These are phyloP conservation scores for Sporothrix pallida DNA, from an alignment of 2,329 filamentous ascomycete genomes.

Conservation along the genomic window DNA sequence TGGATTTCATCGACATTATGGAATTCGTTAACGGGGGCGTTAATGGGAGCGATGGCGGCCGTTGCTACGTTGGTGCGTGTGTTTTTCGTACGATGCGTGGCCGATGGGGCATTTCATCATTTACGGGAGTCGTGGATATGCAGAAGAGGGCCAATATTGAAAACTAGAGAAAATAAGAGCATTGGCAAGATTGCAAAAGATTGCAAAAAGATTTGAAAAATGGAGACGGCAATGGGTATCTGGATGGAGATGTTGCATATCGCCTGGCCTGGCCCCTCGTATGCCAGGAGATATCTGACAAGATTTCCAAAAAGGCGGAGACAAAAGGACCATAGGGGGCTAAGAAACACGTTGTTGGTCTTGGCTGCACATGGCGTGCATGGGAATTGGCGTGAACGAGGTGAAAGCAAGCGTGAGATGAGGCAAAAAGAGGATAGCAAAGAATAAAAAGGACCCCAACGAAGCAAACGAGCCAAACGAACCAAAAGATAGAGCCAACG, in stretches of 20 bases:
- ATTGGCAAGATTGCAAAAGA: not conserved
- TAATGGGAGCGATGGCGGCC: slow-evolving; percentile 4
- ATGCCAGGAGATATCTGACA: too few species aligned
- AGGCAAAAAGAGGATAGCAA: not conserved
- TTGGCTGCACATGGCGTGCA: not conserved
- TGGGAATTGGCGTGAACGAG: not conserved
- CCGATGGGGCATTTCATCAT: not conserved
- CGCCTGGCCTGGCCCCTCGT: not conserved
- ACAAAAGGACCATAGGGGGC: slow-evolving; percentile 2
- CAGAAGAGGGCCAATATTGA: slow-evolving; percentile 8
- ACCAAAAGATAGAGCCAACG: not conserved
- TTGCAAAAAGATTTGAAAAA: not conserved
- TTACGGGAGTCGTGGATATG: not conserved
- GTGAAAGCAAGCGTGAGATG: not conserved
- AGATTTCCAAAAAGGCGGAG: too few species aligned
- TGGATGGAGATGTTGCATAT: not conserved
- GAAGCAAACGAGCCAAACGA: not conserved
- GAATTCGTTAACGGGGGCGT: too few species aligned
- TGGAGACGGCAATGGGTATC: not conserved
- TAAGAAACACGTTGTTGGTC: slow-evolving; percentile 20
- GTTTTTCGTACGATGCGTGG: slow-evolving; percentile 15
- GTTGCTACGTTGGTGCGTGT: slow-evolving; percentile 25
- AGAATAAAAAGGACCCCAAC: not conserved
- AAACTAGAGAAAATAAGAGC: not conserved
- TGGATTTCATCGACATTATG: not conserved